Base-by-base conservation (phyloP, 768 basidiomycete genomes). In the Russula griseocarnosa region DNA sequence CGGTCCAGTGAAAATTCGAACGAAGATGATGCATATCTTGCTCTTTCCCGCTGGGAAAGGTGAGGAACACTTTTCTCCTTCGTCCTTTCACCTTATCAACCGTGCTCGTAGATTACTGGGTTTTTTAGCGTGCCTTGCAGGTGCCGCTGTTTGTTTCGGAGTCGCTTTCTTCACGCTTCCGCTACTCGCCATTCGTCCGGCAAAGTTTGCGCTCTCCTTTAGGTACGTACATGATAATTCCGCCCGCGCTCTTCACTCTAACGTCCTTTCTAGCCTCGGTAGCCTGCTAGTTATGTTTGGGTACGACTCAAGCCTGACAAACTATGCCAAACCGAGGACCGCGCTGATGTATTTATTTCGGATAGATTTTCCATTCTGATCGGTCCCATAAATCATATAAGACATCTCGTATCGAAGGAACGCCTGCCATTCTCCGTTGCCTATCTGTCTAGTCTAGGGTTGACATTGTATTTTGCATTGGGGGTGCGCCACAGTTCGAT, bases 1-100 rank as follows among this genome's bases (percentile, higher is more conserved):
- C 81, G 92, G 46, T 90, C 88, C 3, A 83, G 72, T 66, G 92
- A 93, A 68, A 81, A 85, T 50, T 88, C 88, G 34, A 94, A 93
- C 74, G 95, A 99, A 73, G 96, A 98, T 69, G 94, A 98, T 71
- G 95, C 96, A 3, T 96, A 89, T 82, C 92, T 97, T 75, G 88
- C 90, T 49, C 76, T 95, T 44, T 89, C 89, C 58, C 81, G 94
- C 75, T 98, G 96, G 96, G 96, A 98, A 73, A 82, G 95, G 89
- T 88, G 72, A 67, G 77, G 70, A 3, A 16, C 24, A 11, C 52
- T 0, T 16, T n/a, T 11, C 60, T 51, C 55, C 14, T 40, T 65
- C 67, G n/a, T 51, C 58, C 5, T 58, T 16, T 46, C 26, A 16
- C 22, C 16, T 42, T 57, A 22, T 32, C 22, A 32, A 34, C 30